A percentile compares a stretch with the other conserved stretches of the same genome.
Evolutionary conservation across 257 asterid species (phyloP).

Genomic region (Ligustrum vulgare): DNA sequence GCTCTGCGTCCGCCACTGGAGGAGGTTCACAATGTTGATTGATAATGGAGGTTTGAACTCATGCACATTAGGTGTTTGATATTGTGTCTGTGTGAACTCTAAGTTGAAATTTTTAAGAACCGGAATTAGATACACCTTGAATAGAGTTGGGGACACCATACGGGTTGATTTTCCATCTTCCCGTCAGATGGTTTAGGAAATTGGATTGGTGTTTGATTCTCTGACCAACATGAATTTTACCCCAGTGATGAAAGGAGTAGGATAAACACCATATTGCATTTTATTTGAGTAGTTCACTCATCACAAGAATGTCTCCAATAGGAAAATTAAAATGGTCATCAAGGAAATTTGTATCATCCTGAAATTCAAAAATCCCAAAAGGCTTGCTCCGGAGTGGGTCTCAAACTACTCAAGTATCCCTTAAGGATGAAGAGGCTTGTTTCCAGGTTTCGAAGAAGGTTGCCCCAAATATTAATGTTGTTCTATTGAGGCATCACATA

Average conservation of each 20-base stretch:
- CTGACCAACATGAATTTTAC: slow-evolving; percentile 57
- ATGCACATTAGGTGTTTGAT: too few relatives aligned
- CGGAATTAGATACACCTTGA: too few relatives aligned
- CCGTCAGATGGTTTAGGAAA: slow-evolving; percentile 27
- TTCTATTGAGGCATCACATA: slow-evolving; percentile 18
- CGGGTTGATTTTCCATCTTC: too few relatives aligned
- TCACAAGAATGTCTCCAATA: background rate
- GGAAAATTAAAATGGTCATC: slow-evolving; percentile 3
- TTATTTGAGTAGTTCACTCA: slow-evolving; percentile 20
- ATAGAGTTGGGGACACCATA: too few relatives aligned
- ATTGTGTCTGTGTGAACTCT: too few relatives aligned
- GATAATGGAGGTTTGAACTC: too few relatives aligned
- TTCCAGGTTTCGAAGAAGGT: slow-evolving; percentile 26
- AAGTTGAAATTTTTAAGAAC: too few relatives aligned
- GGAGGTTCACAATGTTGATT: too few relatives aligned
- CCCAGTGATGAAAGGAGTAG: slow-evolving; percentile 36
- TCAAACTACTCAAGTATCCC: slow-evolving; percentile 32
- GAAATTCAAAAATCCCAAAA: slow-evolving; percentile 15
- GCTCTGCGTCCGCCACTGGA: too few relatives aligned
- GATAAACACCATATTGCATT: slow-evolving; percentile 12
- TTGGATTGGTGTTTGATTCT: slow-evolving; percentile 36
- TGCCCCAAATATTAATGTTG: slow-evolving; percentile 14
- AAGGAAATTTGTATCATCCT: background rate
- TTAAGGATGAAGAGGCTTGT: slow-evolving; percentile 16
- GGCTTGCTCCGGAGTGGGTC: slow-evolving; percentile 40